A percentile compares a stretch with the other conserved stretches of the same genome.
These are phyloP conservation scores for Pythium graminicola DNA, from an alignment of 352 stramenopile species.

Conservation along the genomic window DNA sequence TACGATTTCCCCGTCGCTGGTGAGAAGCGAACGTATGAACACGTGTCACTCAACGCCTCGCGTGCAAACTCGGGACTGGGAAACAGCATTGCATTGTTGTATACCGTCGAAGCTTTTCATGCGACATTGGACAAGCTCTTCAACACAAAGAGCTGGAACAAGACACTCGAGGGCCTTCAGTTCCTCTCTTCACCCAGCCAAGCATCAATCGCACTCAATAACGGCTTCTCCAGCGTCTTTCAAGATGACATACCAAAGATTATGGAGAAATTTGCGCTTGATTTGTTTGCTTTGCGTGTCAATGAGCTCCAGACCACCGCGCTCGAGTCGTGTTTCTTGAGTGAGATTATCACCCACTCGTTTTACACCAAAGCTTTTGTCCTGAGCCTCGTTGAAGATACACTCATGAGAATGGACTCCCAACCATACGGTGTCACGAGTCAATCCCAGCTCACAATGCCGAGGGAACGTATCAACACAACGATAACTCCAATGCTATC, in stretches of 20 bases:
- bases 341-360: constrained; percentile 13
- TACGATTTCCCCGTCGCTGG: constrained; percentile 24
- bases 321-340: constrained; percentile 27
- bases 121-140: constrained; percentile 24
- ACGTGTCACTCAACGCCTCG: constrained; percentile 12
- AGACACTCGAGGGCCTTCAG: constrained; percentile 22
- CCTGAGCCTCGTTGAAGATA: constrained; percentile 24
- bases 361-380: constrained; percentile 32
- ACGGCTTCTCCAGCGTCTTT: constrained; percentile 25
- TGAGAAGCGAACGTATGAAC: constrained; percentile 19
- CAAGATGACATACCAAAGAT: constrained; percentile 20
- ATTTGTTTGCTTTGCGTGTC: constrained; percentile 8
- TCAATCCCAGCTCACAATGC: neutral
- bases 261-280: constrained; percentile 12
- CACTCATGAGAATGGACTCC: neutral
- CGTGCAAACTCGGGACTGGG: constrained; percentile 17
- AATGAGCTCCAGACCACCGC: constrained; percentile 17
- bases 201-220: constrained; percentile 12
- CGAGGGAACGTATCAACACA: constrained; percentile 12
- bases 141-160: constrained; percentile 27
- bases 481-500: constrained; percentile 9
- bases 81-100: constrained; percentile 27
- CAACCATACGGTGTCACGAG: constrained; percentile 6
- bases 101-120: constrained; percentile 29
- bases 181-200: constrained; percentile 11